Percentiles rank a stretch among this genome's conserved stretches.
These are phyloP conservation scores for Pichia sp. DNA, from an alignment of 1,139 yeast species.

Conservation along the genomic window DNA sequence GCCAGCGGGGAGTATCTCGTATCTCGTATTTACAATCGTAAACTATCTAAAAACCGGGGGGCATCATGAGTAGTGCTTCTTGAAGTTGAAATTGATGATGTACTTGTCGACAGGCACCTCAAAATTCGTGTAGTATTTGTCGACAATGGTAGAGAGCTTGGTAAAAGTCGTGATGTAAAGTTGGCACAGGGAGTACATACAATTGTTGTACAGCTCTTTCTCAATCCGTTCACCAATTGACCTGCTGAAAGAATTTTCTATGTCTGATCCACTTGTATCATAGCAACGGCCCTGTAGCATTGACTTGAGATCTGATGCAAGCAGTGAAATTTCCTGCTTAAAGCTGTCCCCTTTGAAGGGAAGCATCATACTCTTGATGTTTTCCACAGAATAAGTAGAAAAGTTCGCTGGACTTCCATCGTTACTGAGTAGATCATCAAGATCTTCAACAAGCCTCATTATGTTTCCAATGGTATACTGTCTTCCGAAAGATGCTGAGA, in stretches of 20 bases:
- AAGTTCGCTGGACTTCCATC: conserved; percentile 47
- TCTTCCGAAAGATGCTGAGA: conserved; percentile 18
- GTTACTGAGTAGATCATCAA: conserved; percentile 41
- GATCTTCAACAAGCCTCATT: conserved; percentile 57
- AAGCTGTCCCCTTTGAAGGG: conserved; percentile 57
- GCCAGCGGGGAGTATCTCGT: too few relatives aligned
- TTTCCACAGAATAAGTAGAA: conserved; percentile 56
- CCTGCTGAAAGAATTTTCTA: conserved; percentile 26
- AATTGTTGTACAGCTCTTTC: conserved; percentile 37
- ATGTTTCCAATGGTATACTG: conserved; percentile 48
- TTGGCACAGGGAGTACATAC: conserved; percentile 33
- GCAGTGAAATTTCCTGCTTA: conserved; percentile 44
- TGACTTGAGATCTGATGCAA: conserved; percentile 50
- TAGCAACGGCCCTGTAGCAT: conserved; percentile 41
- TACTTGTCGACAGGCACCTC: conserved; percentile 29
- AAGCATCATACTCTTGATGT: conserved; percentile 48
- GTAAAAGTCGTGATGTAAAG: conserved; percentile 36
- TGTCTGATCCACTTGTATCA: conserved; percentile 15
- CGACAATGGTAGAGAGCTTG: conserved; percentile 34
- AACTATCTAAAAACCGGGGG: too few relatives aligned
- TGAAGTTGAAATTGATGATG: conserved; percentile 28
- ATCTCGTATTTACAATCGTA: too few relatives aligned
- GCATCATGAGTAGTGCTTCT: conserved; percentile 17
- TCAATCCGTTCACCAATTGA: conserved; percentile 36
- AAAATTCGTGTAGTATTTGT: conserved; percentile 36